Conservation (phyloP, 371 early-diverging fungal genomes). For the Mucor sp. region DNA sequence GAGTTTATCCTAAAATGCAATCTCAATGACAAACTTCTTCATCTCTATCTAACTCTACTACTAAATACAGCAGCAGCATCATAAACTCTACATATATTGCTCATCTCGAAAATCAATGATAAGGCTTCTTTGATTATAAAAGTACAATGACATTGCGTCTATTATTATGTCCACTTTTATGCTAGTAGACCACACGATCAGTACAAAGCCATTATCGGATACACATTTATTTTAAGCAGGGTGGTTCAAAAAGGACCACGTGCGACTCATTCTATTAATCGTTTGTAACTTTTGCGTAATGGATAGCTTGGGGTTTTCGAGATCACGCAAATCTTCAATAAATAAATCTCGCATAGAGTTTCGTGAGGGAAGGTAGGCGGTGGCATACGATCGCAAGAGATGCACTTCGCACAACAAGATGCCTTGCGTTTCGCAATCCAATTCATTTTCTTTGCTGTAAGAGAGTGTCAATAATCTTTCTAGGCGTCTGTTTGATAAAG, state of each 20-base stretch:
- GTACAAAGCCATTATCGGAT: no score
- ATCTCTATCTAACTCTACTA: no score
- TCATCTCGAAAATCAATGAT: no score
- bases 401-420: constrained; percentile 70
- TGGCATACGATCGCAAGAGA: constrained; percentile 54
- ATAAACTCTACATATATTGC: no score
- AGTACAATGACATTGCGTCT: no score
- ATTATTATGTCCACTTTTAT: no score
- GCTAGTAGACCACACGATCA: no score
- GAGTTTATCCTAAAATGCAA: no score
- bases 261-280: constrained; percentile 64
- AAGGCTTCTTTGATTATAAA: no score
- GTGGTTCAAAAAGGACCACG: constrained; percentile 43
- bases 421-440: constrained; percentile 69
- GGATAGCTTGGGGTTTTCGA: constrained; percentile 65
- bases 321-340: constrained; percentile 69
- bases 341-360: constrained; percentile 61
- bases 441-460: neutral
- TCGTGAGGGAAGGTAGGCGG: constrained; percentile 41
- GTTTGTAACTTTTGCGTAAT: constrained; percentile 61
- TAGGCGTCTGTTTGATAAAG: constrained; percentile 48
- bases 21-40: no score
- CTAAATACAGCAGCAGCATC: no score
- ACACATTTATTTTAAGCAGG: neutral
- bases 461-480: constrained; percentile 40